Evolutionary conservation across 192 early-diverging fungal species (phyloP).

Genomic region (Jimgerdemannia flammicorona): DNA sequence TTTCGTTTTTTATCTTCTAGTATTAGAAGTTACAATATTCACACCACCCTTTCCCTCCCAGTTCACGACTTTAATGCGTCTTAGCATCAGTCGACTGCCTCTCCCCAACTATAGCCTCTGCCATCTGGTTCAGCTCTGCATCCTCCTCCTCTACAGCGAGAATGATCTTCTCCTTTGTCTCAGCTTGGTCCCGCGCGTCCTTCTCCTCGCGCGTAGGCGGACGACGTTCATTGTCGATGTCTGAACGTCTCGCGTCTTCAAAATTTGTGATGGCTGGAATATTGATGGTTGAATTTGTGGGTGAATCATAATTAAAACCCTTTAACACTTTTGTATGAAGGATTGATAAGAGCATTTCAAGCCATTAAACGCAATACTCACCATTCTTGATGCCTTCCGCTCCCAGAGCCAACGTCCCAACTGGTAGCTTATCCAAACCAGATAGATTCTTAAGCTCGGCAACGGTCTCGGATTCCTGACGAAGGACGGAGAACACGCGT

Average conservation of each 20-base stretch:
- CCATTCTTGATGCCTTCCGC: conserved; percentile 89
- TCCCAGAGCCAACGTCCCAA: conserved; percentile 83
- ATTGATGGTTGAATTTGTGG: not conserved
- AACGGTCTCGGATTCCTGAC: conserved; percentile 89
- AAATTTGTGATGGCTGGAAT: conserved; percentile 79
- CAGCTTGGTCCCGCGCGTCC: conserved; percentile 23
- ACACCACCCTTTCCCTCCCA: no score
- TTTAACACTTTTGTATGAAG: no score
- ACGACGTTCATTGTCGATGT: conserved; percentile 89
- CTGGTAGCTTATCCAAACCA: conserved; percentile 80
- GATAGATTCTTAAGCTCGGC: conserved; percentile 90
- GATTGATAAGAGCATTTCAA: no score
- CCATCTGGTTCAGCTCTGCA: no score
- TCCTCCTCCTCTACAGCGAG: no score
- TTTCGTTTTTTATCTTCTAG: no score
- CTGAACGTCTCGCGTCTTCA: conserved; percentile 87
- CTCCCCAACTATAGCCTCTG: no score
- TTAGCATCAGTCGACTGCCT: no score
- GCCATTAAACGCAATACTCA: no score
- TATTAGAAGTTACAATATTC: no score
- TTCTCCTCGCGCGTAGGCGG: conserved; percentile 68
- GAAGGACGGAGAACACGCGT: conserved; percentile 82
- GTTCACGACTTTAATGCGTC: no score
- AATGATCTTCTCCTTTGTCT: no score
- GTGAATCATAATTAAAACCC: not conserved